Base-by-base conservation (phyloP, 345 rosid genomes). In the Sonneratia alba region DNA sequence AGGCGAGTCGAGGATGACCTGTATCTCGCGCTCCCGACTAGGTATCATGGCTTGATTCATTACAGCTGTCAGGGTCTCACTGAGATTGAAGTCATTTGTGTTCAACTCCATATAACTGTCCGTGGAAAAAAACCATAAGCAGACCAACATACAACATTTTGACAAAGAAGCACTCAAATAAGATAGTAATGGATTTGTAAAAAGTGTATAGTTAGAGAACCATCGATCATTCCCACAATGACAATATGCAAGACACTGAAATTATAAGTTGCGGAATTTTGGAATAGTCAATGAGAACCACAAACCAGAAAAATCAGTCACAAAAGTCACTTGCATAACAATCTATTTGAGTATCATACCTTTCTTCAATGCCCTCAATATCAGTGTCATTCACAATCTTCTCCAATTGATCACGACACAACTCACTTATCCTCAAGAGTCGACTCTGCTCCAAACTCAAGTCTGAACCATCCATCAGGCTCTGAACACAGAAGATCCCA, bases 321-420 rank as follows among this genome's bases (percentile, higher is more conserved):
- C 45, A 42, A 42, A 9, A 42, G 7, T 16, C 63, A 57, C 63
- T 21, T 57, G 34, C 63, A 57, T 57, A 62, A 62, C 19, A 14
- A 10, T 24, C 66, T 27, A 7, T 21, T 59, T 9, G 61, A 43
- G 43, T 48, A 48, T 43, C 83, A 27, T 88, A 92, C 97, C 96
- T 77, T 73, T 90, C 92, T 73, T 90, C 93, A 56, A 92, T 86
- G 67, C 87, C 88, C 67, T 85, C 83, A 48, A 90, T 74, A 81
- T 92, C 89, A 55, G 84, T 82, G 77, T 90, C 94, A 53, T 78
- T 77, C 57, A 88, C 71, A 65, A 90, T 84, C 71, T 83, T 92
- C 55, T 80, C 78, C 73, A 92, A 78, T 74, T 92, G 97, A 81
- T 88, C 88, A 74, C 79, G 87, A 78, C 94, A 90, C 73, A 76